Evolutionary conservation across 1,284 basidiomycete genomes (phyloP).

Genomic region (Wallemia hederae): DNA sequence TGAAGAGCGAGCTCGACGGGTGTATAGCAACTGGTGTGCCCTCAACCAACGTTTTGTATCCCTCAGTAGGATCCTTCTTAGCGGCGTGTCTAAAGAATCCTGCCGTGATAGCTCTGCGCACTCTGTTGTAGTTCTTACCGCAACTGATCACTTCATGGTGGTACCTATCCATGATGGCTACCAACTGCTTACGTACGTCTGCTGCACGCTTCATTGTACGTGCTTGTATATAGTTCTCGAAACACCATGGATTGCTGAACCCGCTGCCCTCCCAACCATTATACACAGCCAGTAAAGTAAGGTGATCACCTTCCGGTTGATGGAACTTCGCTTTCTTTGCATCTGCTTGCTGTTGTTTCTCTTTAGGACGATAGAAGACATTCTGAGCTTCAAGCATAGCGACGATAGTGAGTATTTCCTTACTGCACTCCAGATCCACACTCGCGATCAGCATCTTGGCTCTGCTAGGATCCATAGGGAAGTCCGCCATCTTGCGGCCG

Average conservation of each 20-base stretch:
- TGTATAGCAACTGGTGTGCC: constrained; percentile 95
- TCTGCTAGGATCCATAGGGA: constrained; percentile 84
- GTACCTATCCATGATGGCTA: constrained; percentile 97
- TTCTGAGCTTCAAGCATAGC: constrained; percentile 81
- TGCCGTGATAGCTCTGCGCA: constrained; percentile 83
- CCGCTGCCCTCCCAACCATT: constrained; percentile 92
- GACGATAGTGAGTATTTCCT: constrained; percentile 86
- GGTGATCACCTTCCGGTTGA: constrained; percentile 86
- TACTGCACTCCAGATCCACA: constrained; percentile 74
- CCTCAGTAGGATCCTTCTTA: constrained; percentile 51
- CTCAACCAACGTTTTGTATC: constrained; percentile 95
- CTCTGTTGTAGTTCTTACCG: constrained; percentile 70
- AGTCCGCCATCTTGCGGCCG: constrained; percentile 96
- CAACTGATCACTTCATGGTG: constrained; percentile 83
- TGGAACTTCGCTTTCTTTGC: constrained; percentile 97
- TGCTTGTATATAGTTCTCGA: constrained; percentile 74
- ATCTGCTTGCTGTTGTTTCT: constrained; percentile 95
- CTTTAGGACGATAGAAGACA: constrained; percentile 91
- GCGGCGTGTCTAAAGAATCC: constrained; percentile 89
- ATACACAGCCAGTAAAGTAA: constrained; percentile 84
- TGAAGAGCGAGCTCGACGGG: constrained; percentile 88
- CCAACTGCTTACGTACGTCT: constrained; percentile 82
- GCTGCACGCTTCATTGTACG: constrained; percentile 90
- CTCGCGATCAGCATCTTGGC: constrained; percentile 99
- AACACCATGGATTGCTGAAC: constrained; percentile 25